Evolutionary conservation across 176 grass and related monocot species (phyloP), one percentile per base, ranked within the genome.

Genomic region (Panicum miliaceum): DNA sequence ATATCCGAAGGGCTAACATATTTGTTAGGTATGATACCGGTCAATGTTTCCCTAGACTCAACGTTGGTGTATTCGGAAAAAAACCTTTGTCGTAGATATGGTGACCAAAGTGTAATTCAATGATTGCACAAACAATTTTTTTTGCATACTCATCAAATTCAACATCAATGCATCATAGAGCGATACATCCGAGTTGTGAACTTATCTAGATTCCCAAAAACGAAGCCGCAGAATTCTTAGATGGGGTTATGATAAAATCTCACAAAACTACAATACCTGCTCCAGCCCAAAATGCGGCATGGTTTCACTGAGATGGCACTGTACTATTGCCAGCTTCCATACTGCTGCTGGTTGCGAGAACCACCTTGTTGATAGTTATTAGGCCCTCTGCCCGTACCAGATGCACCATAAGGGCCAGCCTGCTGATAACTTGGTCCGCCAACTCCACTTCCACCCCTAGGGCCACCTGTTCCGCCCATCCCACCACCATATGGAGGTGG

Each of bases 331-430:
- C 88, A 92, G 76, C 71, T 89, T 22, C 92, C 94, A 45, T 90
- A 90, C 51, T 94, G 92, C 52, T 95, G 90, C 70, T 92, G 92
- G 67, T 90, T 90, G 45, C 87, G 84, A 43, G 88, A 83, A 59
- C 84, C 48, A 27, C 85, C 87, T 85, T 91, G 77, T n/a, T 65
- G 89, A 47, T 67, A 43, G 69, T 85, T 88, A 80, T 92, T 91
- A 0, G 81, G 79, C n/a, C 88, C 90, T 36, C 92, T 75, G 20
- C 92, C 86, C 4, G 78, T 83, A 72, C 85, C 94, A 64, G 94
- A 90, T 41, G 80, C 64, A 64, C 84, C 88, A 63, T 94, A 94
- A 0, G 84, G 90, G 0, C 86, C 90, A 9, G 53, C 52, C 73
- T 77, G 60, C 14, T 53, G 77, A 50, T 84, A 94, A 81, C 91